These are phyloP conservation scores for Xylaria sp. DNA, from an alignment of 2,329 filamentous ascomycete genomes.

Conservation along the genomic window DNA sequence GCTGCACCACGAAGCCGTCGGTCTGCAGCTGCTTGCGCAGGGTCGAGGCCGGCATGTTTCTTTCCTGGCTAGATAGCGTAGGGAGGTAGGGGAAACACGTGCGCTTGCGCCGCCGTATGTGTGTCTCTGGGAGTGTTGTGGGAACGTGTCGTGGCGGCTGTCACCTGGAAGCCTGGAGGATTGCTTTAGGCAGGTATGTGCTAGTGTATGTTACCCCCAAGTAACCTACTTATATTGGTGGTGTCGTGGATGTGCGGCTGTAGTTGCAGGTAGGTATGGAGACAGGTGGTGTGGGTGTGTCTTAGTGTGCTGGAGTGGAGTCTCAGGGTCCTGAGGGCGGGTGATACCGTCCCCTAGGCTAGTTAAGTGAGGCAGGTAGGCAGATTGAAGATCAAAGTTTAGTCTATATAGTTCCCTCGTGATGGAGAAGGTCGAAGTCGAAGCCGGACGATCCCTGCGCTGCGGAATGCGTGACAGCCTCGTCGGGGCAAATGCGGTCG, in stretches of 20 bases:
- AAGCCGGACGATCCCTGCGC: slow-evolving; percentile 1
- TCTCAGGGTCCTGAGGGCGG: background rate
- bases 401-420: slow-evolving; percentile 3
- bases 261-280: background rate
- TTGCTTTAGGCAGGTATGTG: background rate
- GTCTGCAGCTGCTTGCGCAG: slow-evolving; percentile 60
- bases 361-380: slow-evolving; percentile 2
- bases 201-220: background rate
- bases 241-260: slow-evolving; percentile 6
- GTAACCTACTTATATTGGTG: no score
- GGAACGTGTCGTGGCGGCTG: background rate
- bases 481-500: slow-evolving; percentile 3
- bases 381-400: background rate
- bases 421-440: slow-evolving; percentile 6
- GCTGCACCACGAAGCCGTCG: slow-evolving; percentile 78
- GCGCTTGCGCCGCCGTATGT: no score
- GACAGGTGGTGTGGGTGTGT: no score
- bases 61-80: background rate
- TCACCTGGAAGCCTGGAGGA: background rate
- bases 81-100: no score
- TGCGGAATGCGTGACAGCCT: slow-evolving; percentile 8
- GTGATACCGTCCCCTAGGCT: no score
- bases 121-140: background rate
- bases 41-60: slow-evolving; percentile 6
- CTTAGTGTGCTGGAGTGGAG: background rate